Percentiles rank a stretch among this genome's conserved stretches.
Conservation (phyloP, 2,329 filamentous ascomycete genomes). For the Lojkania enalia region DNA sequence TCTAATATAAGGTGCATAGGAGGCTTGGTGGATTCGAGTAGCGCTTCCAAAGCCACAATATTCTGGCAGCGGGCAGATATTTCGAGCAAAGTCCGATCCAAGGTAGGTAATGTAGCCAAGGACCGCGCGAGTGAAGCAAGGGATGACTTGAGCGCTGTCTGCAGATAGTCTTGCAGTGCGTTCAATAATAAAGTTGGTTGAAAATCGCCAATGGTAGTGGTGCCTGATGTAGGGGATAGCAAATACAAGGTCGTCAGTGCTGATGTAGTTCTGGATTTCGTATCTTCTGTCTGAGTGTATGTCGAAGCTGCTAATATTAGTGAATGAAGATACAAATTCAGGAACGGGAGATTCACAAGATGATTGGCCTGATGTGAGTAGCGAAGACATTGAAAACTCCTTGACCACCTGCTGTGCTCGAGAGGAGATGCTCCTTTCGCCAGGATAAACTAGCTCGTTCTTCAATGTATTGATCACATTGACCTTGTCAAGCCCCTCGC, state of each 20-base stretch:
- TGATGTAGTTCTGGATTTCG: conserved; percentile 71
- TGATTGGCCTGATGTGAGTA: conserved; percentile 45
- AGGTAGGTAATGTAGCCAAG: conserved; percentile 75
- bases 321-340: too few species aligned
- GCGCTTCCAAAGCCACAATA: conserved; percentile 80
- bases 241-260: conserved; percentile 79
- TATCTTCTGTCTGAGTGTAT: conserved; percentile 70
- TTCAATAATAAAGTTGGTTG: conserved; percentile 73
- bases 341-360: too few species aligned
- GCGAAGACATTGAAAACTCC: conserved; percentile 75
- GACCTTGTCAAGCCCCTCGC: conserved; percentile 73
- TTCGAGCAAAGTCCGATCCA: conserved; percentile 81
- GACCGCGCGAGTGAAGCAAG: conserved; percentile 74
- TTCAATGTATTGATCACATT: conserved; percentile 72
- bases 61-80: conserved; percentile 86
- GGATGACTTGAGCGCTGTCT: conserved; percentile 77
- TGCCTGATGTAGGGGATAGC: conserved; percentile 67
- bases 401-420: conserved; percentile 77
- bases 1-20: conserved; percentile 65
- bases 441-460: conserved; percentile 68
- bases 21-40: conserved; percentile 70
- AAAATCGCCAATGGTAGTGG: conserved; percentile 54
- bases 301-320: too few species aligned
- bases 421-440: conserved; percentile 73
- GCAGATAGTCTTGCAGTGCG: conserved; percentile 79